phyloP scores from a whole-genome alignment of 1,284 basidiomycete species.

The Ganoderma sinense region DNA sequence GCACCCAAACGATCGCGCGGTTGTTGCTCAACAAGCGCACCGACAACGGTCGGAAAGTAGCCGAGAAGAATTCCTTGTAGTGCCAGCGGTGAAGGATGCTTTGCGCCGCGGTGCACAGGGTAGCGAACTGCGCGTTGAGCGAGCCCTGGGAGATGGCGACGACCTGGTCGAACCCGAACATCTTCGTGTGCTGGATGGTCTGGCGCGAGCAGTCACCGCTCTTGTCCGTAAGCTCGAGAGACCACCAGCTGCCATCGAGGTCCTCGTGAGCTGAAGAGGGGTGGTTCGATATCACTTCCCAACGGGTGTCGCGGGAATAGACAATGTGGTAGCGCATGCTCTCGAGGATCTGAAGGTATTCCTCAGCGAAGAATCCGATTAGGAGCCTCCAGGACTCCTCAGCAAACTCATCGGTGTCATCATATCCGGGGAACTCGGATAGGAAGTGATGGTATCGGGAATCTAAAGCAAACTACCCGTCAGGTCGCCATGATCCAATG shows the following conservation, averaged over 20 bases:
- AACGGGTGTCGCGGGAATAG: conserved; percentile 28
- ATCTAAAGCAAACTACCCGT: conserved; percentile 38
- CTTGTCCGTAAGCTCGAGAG: conserved; percentile 18
- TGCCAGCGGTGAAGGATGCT: conserved; percentile 33
- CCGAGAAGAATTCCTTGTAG: conserved; percentile 36
- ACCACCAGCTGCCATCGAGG: conserved; percentile 21
- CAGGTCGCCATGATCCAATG: not conserved
- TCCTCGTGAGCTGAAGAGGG: conserved; percentile 16
- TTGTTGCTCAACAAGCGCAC: conserved; percentile 37
- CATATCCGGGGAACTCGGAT: conserved; percentile 34
- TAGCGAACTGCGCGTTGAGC: conserved; percentile 39
- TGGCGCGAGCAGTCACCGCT: conserved; percentile 30
- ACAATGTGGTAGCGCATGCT: conserved; percentile 36
- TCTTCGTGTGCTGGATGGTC: conserved; percentile 35
- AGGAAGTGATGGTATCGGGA: conserved; percentile 38
- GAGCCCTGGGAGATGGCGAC: conserved; percentile 41
- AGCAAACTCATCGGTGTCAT: conserved; percentile 31
- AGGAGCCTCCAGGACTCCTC: conserved; percentile 32
- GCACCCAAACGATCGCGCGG: conserved; percentile 39
- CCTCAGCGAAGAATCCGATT: conserved; percentile 37
- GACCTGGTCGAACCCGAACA: conserved; percentile 42
- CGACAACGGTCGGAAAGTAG: conserved; percentile 35
- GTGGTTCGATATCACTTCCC: conserved; percentile 23
- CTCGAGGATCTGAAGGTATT: conserved; percentile 41
- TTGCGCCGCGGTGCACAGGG: conserved; percentile 27